Base-by-base conservation (phyloP, 2,329 filamentous ascomycete species). In the Magnaporthales sp. region DNA sequence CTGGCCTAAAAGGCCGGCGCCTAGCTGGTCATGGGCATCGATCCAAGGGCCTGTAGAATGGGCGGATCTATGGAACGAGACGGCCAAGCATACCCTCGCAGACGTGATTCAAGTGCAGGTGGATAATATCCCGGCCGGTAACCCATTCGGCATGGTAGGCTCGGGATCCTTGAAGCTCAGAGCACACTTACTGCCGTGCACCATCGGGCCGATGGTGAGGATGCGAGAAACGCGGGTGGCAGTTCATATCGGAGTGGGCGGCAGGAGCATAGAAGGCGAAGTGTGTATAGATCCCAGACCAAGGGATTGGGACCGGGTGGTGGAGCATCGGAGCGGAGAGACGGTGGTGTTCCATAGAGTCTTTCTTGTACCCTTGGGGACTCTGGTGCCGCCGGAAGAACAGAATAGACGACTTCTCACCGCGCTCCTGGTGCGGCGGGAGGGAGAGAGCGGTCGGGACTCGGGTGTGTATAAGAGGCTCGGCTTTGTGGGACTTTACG, bases 21-120 rank as follows among this genome's bases (percentile, higher is more conserved):
- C 61, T 3, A 46, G 32, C 24, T 67, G 66, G 66, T 65, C 66
- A 26, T 67, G 66, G 66, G 32, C 63, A 4, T 65, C 66, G 3
- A 60, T 67, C 15, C 29, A 62, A 22, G 26, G 10, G 15, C 62
- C 4, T 24, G 62, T 64, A 9, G 32, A 51, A n/a, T 64, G 38
- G 31, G 32, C 24, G 15, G 62, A 46, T 27, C 19, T 46, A 22
- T 64, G 62, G 62, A 51, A 11, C 31, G 32, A 46, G 27, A 64
- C 62, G n/a, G 38, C n/a, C 22, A 64, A 26, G 24, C 30, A 27
- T 27, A 22, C 32, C 11, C 62, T 64, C 24, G 62, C 62, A 8
- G 15, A 51, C 32, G 30, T 64, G n/a, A 24, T 64, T 22, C 32
- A 38, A 6, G 62, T 51, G 10, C n/a, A 64, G 9, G 32, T 64